Percentiles rank a stretch among this genome's conserved stretches.
Evolutionary conservation across 2,329 filamentous ascomycete genomes (phyloP).

Genomic region (Botryotinia globosa): DNA sequence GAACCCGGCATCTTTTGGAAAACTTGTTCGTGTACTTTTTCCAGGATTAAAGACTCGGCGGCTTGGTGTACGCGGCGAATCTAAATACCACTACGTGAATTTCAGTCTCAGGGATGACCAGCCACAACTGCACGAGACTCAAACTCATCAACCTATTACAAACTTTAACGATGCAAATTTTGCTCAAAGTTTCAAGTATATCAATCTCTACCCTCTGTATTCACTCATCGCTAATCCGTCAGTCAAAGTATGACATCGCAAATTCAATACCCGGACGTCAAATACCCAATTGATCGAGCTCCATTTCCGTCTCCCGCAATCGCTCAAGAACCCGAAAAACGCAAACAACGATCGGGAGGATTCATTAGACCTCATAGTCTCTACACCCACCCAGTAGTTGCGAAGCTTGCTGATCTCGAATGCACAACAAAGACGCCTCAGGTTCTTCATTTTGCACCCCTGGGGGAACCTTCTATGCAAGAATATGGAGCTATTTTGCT

Average conservation of each 20-base stretch:
- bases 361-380: conserved; percentile 48
- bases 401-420: conserved; percentile 57
- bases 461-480: conserved; percentile 53
- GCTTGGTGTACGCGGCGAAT: conserved; percentile 90
- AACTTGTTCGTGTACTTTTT: conserved; percentile 93
- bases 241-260: conserved; percentile 35
- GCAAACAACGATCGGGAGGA: conserved; percentile 33
- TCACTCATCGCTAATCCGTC: conserved; percentile 22
- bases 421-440: conserved; percentile 57
- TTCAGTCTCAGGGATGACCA: conserved; percentile 58
- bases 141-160: conserved; percentile 46
- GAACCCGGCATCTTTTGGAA: conserved; percentile 96
- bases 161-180: conserved; percentile 52
- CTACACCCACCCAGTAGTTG: conserved; percentile 58
- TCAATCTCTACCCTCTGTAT: conserved; percentile 14
- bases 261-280: conserved; percentile 37
- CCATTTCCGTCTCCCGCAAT: conserved; percentile 43
- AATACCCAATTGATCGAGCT: conserved; percentile 38
- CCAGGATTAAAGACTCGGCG: conserved; percentile 90
- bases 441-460: conserved; percentile 59
- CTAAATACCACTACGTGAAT: conserved; percentile 93
- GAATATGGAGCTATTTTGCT: conserved; percentile 71
- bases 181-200: conserved; percentile 52
- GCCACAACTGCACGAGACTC: conserved; percentile 40
- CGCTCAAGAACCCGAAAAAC: conserved; percentile 38